Evolutionary conservation across 164 flowering plant genomes (phyloP), one percentile per base, ranked within the genome.

Genomic region (Pachysandra terminalis): DNA sequence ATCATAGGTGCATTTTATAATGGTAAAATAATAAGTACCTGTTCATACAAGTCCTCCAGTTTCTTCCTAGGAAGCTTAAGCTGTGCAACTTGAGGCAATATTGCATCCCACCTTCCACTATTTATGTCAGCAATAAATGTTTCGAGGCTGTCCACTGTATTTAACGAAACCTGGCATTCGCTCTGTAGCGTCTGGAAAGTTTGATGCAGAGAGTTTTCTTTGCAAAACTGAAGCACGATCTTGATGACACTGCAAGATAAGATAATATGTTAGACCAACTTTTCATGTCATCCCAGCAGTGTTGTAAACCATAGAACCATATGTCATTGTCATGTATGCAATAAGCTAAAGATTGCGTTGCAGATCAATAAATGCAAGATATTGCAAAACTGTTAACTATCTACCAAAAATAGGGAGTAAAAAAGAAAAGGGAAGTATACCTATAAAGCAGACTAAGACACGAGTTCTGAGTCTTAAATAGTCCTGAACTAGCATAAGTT

Each of bases 161-260:
- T 96, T 61, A 96, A 78, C 19, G 99, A 96, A 24, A 96, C 98
- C 74, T 93, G 99, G 76, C 99, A 96, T 81, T 96, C 99, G 57
- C 81, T 84, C 71, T 93, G 99, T 53, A 96, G 67, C 15, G 89
- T 88, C 81, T 93, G 97, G 63, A 96, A 96, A 12, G 99, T 90
- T 64, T 96, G 92, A 67, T 89, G 88, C 82, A 96, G 73, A 21
- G 98, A 93, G 66, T 96, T 88, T 57, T 96, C 99, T 84, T 96
- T 96, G 87, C 99, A 96, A 73, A 93, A 96, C 63, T 96, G 99
- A 56, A 96, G 95, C 80, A 96, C 96, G 21, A 93, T 93, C 81
- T 96, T 93, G 58, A 93, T 90, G 58, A 93, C 98, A 82, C 97
- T 96, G 96, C 80, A 78, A 53, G 2, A 27, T 6, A n/a, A 60